A percentile compares a stretch with the other conserved stretches of the same genome.
Conservation (phyloP, 352 stramenopile species). For the Phytophthora ohioensis region DNA sequence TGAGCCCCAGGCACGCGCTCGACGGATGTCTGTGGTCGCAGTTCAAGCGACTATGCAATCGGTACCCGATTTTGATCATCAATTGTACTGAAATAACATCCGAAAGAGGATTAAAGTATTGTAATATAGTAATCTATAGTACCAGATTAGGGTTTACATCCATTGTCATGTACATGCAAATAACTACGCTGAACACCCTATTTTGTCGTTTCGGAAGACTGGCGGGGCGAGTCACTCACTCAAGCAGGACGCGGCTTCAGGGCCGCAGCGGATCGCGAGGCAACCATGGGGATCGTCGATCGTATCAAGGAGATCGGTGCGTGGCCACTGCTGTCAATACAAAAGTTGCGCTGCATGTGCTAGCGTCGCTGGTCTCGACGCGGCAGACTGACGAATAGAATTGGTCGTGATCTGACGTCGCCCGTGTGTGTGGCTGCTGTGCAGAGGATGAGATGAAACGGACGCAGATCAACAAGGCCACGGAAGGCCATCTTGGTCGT, state of each 20-base stretch:
- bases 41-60: constrained; percentile 23
- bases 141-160: constrained; percentile 2
- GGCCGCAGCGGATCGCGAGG: constrained; percentile 28
- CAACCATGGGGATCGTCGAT: constrained; percentile 92
- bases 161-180: neutral
- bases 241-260: constrained; percentile 27
- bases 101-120: neutral
- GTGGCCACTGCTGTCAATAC: constrained; percentile 12
- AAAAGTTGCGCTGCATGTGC: neutral
- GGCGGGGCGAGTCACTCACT: constrained; percentile 26
- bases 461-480: constrained; percentile 99
- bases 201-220: constrained; percentile 19
- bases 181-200: neutral
- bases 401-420: neutral
- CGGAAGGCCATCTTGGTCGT: constrained; percentile 89
- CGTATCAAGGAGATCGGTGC: constrained; percentile 95
- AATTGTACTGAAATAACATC: constrained; percentile 1
- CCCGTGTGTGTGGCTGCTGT: constrained; percentile 11
- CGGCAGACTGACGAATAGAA: neutral
- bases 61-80: neutral
- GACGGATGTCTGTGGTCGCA: constrained; percentile 22
- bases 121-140: neutral
- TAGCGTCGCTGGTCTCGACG: neutral
- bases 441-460: constrained; percentile 96
- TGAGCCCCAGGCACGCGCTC: constrained; percentile 23